phyloP scores from a whole-genome alignment of 2,329 filamentous ascomycete genomes.

The Hymenoscyphus fraxineus region DNA sequence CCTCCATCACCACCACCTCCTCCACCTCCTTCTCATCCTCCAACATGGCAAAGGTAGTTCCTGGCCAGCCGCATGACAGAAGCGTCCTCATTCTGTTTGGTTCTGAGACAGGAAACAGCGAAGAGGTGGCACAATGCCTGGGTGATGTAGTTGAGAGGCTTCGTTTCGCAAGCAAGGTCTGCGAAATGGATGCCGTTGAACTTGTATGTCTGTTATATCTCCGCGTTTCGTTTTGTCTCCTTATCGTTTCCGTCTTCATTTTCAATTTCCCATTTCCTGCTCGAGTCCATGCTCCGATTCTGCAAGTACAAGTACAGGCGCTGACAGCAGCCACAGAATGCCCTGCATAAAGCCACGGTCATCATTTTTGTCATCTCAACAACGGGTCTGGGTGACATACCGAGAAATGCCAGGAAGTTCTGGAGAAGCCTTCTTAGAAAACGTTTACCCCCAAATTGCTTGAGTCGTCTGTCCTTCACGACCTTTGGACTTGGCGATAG shows the following conservation, averaged over 20 bases:
- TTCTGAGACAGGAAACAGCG: conserved; percentile 90
- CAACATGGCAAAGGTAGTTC: conserved; percentile 21
- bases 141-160: conserved; percentile 70
- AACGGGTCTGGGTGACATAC: conserved; percentile 91
- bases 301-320: not conserved
- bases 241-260: conserved; percentile 15
- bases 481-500: conserved; percentile 92
- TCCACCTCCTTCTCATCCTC: not conserved
- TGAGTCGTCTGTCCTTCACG: conserved; percentile 68
- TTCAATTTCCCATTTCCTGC: conserved; percentile 12
- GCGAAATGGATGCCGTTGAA: conserved; percentile 72
- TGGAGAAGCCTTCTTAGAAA: conserved; percentile 83
- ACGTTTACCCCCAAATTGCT: conserved; percentile 66
- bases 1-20: too few relatives aligned
- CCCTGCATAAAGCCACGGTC: conserved; percentile 50
- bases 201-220: conserved; percentile 54
- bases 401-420: conserved; percentile 74
- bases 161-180: conserved; percentile 71
- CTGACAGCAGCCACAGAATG: conserved; percentile 40
- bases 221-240: not conserved
- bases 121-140: conserved; percentile 85
- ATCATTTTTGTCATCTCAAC: conserved; percentile 84
- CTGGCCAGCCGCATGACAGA: conserved; percentile 35
- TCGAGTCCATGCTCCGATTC: not conserved
- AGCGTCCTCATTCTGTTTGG: conserved; percentile 78